phyloP scores from a whole-genome alignment of 306 rosid genomes.

The Albizia julibrissin region DNA sequence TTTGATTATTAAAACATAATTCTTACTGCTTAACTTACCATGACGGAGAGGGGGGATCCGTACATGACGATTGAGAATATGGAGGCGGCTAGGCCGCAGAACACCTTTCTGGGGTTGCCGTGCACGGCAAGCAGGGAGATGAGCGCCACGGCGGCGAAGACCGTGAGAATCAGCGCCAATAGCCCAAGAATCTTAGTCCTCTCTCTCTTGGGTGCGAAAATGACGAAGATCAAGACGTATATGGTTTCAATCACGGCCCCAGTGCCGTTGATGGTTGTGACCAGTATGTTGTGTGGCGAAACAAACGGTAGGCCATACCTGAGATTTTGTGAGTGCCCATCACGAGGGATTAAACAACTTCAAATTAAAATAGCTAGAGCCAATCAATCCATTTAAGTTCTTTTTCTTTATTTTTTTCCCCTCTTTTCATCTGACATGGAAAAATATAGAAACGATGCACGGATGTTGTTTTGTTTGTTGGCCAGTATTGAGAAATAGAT shows the following conservation, averaged over 20 bases:
- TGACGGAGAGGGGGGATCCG: slow-evolving; percentile 83
- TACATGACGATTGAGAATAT: slow-evolving; percentile 89
- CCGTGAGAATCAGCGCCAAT: slow-evolving; percentile 40
- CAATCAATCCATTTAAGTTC: background rate
- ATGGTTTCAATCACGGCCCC: slow-evolving; percentile 67
- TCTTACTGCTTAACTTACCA: slow-evolving; percentile 49
- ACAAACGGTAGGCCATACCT: slow-evolving; percentile 93
- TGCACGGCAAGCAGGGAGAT: slow-evolving; percentile 74
- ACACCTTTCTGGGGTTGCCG: slow-evolving; percentile 54
- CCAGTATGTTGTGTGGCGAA: slow-evolving; percentile 76
- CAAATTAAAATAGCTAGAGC: background rate
- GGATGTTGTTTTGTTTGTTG: background rate
- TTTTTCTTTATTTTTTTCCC: background rate
- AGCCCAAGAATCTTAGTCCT: slow-evolving; percentile 61
- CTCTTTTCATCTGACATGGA: background rate
- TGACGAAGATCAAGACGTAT: slow-evolving; percentile 68
- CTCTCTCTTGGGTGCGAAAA: slow-evolving; percentile 54
- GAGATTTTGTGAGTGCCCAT: slow-evolving; percentile 12
- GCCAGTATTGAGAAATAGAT: background rate
- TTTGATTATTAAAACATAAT: background rate
- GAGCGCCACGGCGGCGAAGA: slow-evolving; percentile 64
- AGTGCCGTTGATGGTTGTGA: slow-evolving; percentile 75
- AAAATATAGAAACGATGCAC: background rate
- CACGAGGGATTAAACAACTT: background rate
- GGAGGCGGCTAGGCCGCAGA: slow-evolving; percentile 73